Evolutionary conservation across 306 rosid species (phyloP).

Genomic region (Heteromeles arbutifolia): DNA sequence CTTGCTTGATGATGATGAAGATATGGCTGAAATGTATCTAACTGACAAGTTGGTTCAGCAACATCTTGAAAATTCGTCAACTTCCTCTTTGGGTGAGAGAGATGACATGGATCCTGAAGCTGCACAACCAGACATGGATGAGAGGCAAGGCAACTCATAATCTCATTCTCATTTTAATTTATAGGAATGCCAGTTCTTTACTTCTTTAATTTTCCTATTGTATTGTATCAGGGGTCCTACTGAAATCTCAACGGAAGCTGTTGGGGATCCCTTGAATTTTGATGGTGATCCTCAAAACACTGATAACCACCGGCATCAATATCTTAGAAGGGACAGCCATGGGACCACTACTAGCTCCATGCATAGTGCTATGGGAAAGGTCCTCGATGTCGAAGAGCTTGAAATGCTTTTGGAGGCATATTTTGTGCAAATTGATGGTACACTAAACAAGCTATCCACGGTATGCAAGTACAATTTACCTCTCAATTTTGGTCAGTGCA

Average conservation of each 20-base stretch:
- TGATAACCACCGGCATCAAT: constrained; percentile 27
- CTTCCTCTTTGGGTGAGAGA: constrained; percentile 40
- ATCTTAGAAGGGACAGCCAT: constrained; percentile 46
- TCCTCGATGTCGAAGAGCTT: constrained; percentile 89
- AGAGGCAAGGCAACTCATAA: constrained; percentile 41
- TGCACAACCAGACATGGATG: constrained; percentile 31
- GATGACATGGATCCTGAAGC: constrained; percentile 35
- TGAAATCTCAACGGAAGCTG: constrained; percentile 57
- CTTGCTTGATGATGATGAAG: constrained; percentile 89
- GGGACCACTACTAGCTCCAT: constrained; percentile 57
- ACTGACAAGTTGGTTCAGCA: constrained; percentile 66
- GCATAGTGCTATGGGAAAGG: constrained; percentile 57
- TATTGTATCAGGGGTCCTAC: constrained; percentile 31
- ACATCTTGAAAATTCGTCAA: constrained; percentile 55
- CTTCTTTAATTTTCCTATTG: neutral
- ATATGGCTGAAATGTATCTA: constrained; percentile 98
- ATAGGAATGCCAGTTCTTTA: neutral
- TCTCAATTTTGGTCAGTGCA: neutral
- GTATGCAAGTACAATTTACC: constrained; percentile 26
- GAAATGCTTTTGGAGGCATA: constrained; percentile 99
- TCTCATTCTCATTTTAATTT: constrained; percentile 9
- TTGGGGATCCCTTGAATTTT: constrained; percentile 21
- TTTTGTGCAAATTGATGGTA: constrained; percentile 94
- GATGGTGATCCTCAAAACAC: constrained; percentile 36
- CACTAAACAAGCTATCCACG: constrained; percentile 66